Evolutionary conservation across 2,329 filamentous ascomycete genomes (phyloP).

Genomic region (Lizonia empirigonia): DNA sequence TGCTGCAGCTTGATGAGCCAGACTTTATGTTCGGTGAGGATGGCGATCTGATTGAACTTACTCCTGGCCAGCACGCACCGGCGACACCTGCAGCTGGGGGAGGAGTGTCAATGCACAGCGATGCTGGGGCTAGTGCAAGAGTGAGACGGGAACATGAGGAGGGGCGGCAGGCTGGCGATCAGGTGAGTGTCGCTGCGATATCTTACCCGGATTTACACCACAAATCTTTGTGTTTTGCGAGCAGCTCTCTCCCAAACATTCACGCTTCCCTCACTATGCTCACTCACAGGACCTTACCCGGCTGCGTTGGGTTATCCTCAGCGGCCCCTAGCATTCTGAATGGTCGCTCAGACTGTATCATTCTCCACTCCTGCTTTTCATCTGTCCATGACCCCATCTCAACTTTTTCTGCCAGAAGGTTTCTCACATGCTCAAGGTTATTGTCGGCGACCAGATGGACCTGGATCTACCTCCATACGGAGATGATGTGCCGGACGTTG

Average conservation of each 20-base stretch:
- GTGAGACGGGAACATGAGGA: constrained; percentile 54
- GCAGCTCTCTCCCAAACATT: no score
- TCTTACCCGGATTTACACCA: background rate
- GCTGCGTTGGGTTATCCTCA: background rate
- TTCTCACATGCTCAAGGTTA: constrained; percentile 29
- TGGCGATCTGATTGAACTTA: constrained; percentile 61
- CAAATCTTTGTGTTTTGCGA: no score
- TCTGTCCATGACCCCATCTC: no score
- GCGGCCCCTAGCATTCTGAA: no score
- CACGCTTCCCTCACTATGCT: constrained; percentile 3
- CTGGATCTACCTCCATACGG: constrained; percentile 42
- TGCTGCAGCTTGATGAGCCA: constrained; percentile 53
- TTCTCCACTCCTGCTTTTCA: no score
- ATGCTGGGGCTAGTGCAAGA: constrained; percentile 47
- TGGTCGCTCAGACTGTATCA: no score
- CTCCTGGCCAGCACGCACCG: constrained; percentile 13
- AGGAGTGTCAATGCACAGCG: constrained; percentile 26
- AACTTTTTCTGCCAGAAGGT: background rate
- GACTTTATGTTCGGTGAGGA: constrained; percentile 67
- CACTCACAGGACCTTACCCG: constrained; percentile 11
- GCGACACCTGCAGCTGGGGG: constrained; percentile 22
- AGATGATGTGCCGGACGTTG: constrained; percentile 41
- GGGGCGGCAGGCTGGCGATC: constrained; percentile 36
- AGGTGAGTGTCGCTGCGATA: constrained; percentile 44
- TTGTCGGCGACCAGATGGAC: constrained; percentile 33